phyloP scores from a whole-genome alignment of 441 rosid genomes.

The Theobroma grandiflorum region DNA sequence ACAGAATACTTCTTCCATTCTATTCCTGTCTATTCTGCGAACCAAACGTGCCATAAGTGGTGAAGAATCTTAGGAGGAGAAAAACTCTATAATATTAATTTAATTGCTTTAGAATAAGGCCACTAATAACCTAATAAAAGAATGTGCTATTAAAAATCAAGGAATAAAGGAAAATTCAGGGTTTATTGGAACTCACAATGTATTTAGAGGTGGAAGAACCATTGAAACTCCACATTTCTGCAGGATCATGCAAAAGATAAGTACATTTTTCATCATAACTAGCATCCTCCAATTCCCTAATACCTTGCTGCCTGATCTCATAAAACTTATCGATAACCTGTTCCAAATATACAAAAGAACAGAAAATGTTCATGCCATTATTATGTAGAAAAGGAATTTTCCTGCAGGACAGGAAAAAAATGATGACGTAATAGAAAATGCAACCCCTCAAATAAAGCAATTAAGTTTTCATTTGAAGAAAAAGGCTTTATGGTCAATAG shows the following conservation, averaged over 20 bases:
- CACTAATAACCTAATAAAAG: not conserved
- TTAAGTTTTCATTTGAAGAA: not conserved
- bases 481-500: not conserved
- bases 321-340: slow-evolving; percentile 82
- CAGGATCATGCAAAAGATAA: slow-evolving; percentile 71
- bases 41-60: too few species aligned
- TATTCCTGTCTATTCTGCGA: too few species aligned
- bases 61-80: not conserved
- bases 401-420: not conserved
- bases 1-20: too few species aligned
- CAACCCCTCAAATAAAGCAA: not conserved
- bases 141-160: not conserved
- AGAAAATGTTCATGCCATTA: not conserved
- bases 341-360: slow-evolving; percentile 14
- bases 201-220: slow-evolving; percentile 83
- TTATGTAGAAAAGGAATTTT: not conserved
- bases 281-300: slow-evolving; percentile 53
- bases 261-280: slow-evolving; percentile 76
- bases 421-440: not conserved
- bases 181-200: slow-evolving; percentile 64
- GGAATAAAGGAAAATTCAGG: slow-evolving; percentile 25
- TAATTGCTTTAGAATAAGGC: not conserved
- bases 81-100: not conserved
- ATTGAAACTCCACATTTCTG: slow-evolving; percentile 82
- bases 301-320: slow-evolving; percentile 67